A percentile compares a stretch with the other conserved stretches of the same genome.
Evolutionary conservation across 2,329 filamentous ascomycete genomes (phyloP).

Genomic region (Diaporthe longicolla): DNA sequence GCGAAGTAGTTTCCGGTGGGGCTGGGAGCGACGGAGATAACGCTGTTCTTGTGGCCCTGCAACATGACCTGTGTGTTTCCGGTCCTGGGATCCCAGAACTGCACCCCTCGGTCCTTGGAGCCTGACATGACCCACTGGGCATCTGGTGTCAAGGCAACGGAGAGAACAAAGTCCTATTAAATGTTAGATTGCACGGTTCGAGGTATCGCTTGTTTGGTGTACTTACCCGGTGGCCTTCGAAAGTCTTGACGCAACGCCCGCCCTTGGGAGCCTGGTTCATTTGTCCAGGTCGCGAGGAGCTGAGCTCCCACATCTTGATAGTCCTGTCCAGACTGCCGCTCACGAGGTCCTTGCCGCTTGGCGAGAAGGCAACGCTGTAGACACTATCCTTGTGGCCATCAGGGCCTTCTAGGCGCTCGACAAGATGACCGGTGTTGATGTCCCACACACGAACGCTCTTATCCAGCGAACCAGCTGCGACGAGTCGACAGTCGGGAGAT

Average conservation of each 20-base stretch:
- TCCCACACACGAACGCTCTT: conserved; percentile 99
- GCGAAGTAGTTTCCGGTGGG: conserved; percentile 91
- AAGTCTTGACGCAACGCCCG: conserved; percentile 95
- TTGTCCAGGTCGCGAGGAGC: conserved; percentile 74
- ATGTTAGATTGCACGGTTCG: conserved; percentile 48
- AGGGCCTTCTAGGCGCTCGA: conserved; percentile 92
- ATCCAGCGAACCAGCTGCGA: conserved; percentile 94
- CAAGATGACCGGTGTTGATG: conserved; percentile 84
- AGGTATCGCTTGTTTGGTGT: not conserved
- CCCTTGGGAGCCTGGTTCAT: conserved; percentile 80
- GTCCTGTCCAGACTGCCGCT: conserved; percentile 97
- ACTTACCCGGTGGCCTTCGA: conserved; percentile 92
- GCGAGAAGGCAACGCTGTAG: conserved; percentile 96
- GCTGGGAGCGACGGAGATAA: conserved; percentile 96
- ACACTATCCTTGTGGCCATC: conserved; percentile 98
- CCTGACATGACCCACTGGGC: conserved; percentile 96
- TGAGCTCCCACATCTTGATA: conserved; percentile 99
- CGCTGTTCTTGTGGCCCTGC: conserved; percentile 98
- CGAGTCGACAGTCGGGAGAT: conserved; percentile 93
- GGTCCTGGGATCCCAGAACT: conserved; percentile 98
- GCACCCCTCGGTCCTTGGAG: conserved; percentile 96
- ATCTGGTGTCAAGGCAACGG: conserved; percentile 94
- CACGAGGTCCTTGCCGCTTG: conserved; percentile 92
- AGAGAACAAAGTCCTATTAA: conserved; percentile 90
- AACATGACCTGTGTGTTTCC: conserved; percentile 98